phyloP scores from a whole-genome alignment of 2,329 filamentous ascomycete species.

The Neofusicoccum cordaticola region DNA sequence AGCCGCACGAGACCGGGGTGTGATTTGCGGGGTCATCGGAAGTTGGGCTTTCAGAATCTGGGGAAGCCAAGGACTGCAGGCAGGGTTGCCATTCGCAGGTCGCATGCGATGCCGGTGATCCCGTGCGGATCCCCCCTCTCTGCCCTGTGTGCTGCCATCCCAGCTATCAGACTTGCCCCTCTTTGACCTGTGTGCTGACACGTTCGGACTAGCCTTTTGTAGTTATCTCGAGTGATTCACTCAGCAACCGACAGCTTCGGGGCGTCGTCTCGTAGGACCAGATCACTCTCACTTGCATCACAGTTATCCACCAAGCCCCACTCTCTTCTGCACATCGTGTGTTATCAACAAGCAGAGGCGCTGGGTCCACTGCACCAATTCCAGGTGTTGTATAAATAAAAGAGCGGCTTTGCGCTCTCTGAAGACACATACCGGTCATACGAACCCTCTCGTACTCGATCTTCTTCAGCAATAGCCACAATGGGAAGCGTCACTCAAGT shows the following conservation, averaged over 20 bases:
- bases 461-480: neutral
- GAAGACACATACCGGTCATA: neutral
- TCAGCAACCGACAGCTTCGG: neutral
- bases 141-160: neutral
- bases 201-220: neutral
- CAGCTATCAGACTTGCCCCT: constrained; percentile 19
- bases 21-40: neutral
- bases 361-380: neutral
- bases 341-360: neutral
- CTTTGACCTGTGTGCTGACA: constrained; percentile 27
- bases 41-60: neutral
- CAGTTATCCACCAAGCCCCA: neutral
- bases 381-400: neutral
- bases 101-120: neutral
- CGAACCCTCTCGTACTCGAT: neutral
- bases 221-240: neutral
- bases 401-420: neutral
- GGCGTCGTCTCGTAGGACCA: neutral
- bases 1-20: neutral
- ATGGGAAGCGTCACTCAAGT: constrained; percentile 33
- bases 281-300: neutral
- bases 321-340: neutral
- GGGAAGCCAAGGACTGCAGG: neutral
- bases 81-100: neutral
- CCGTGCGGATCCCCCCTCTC: neutral